phyloP scores from a whole-genome alignment of 176 grass and related monocot species.

The Oryza longistaminata region DNA sequence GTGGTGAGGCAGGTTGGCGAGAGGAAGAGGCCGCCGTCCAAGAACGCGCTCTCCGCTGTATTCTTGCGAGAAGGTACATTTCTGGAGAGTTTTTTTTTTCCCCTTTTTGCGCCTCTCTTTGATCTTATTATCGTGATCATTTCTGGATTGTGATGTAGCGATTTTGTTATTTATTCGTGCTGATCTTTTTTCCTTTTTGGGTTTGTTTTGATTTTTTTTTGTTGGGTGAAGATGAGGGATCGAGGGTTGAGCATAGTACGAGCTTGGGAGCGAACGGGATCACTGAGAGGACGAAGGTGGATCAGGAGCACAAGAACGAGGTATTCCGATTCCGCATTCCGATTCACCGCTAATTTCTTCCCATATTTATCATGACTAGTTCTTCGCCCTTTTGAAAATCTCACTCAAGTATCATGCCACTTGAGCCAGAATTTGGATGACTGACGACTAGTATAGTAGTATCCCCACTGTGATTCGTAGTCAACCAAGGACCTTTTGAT shows the following conservation, averaged over 20 bases:
- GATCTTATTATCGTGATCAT: not conserved
- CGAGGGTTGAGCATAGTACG: not conserved
- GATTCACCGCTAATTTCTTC: not conserved
- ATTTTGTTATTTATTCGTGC: not conserved
- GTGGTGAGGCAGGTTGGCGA: conserved; percentile 26
- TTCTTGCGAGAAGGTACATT: conserved; percentile 74
- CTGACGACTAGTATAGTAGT: not conserved
- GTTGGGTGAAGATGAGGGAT: conserved; percentile 40
- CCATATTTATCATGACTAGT: not conserved
- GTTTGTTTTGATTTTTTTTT: not conserved
- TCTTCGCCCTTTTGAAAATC: not conserved
- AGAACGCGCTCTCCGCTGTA: conserved; percentile 63
- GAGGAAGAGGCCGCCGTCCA: conserved; percentile 46
- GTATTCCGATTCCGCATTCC: conserved; percentile 28
- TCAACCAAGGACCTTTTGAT: not conserved
- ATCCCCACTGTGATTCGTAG: not conserved
- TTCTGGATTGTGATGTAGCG: not conserved
- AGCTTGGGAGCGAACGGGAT: not conserved
- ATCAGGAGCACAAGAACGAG: conserved; percentile 22
- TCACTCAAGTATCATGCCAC: not conserved
- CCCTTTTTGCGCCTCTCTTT: not conserved
- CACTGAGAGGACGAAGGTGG: not conserved
- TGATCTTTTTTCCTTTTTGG: not conserved
- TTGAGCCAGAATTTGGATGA: conserved; percentile 20
- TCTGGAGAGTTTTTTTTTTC: not conserved